Evolutionary conservation across 257 asterid species (phyloP).

Genomic region (Petunia secreta): DNA sequence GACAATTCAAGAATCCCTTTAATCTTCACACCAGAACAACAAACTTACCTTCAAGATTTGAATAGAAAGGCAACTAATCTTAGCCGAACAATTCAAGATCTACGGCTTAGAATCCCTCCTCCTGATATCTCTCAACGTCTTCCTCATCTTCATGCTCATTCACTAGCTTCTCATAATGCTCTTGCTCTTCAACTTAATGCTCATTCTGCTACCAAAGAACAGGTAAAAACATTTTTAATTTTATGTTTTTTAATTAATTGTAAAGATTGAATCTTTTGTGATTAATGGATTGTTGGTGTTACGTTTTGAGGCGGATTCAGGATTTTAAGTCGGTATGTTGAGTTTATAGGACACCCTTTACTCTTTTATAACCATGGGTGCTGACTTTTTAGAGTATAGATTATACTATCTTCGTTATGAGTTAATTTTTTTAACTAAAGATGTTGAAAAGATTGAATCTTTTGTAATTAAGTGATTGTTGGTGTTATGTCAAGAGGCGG

Average conservation of each 20-base stretch:
- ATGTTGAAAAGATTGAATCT: neutral
- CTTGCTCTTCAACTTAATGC: slow-evolving; percentile 90
- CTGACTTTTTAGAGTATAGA: too few species aligned
- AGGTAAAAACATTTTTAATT: slow-evolving; percentile 42
- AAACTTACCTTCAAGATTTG: slow-evolving; percentile 62
- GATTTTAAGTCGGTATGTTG: too few species aligned
- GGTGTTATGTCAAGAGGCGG: neutral
- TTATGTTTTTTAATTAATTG: neutral
- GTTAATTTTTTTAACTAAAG: neutral
- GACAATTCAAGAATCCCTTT: slow-evolving; percentile 64
- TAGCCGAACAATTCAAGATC: slow-evolving; percentile 94
- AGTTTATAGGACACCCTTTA: too few species aligned
- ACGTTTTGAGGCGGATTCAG: neutral
- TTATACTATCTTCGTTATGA: too few species aligned
- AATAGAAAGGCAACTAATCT: slow-evolving; percentile 66
- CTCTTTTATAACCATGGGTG: too few species aligned
- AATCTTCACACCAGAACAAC: slow-evolving; percentile 82
- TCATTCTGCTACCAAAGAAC: slow-evolving; percentile 90
- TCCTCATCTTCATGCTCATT: slow-evolving; percentile 96
- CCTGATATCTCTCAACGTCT: slow-evolving; percentile 92
- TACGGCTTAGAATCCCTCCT: slow-evolving; percentile 88
- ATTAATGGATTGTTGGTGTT: neutral
- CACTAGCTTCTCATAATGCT: slow-evolving; percentile 87
- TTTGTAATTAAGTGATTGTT: neutral
- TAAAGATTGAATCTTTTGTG: neutral